Percentiles rank a stretch among this genome's conserved stretches.
Evolutionary conservation across 1,284 basidiomycete species (phyloP).

Genomic region (Neolentinus lepideus): DNA sequence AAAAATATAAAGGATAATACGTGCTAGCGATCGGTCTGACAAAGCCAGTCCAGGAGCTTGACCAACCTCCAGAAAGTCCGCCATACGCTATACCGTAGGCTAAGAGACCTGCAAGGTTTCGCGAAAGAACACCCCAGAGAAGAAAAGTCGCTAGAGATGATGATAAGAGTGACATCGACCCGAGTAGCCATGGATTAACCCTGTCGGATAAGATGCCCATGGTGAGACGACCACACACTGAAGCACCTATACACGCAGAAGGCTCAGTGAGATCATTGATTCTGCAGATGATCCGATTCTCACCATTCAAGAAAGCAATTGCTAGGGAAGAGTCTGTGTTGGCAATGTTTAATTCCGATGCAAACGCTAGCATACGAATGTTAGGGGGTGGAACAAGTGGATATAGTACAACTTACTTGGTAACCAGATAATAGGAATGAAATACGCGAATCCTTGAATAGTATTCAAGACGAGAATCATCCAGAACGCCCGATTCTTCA

Average conservation of each 20-base stretch:
- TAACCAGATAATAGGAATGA: conserved; percentile 28
- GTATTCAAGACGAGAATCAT: conserved; percentile 24
- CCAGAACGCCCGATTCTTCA: conserved; percentile 17
- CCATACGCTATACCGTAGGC: conserved; percentile 28
- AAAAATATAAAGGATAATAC: not conserved
- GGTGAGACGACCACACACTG: conserved; percentile 23
- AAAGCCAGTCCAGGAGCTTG: conserved; percentile 24
- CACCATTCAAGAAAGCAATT: conserved; percentile 22
- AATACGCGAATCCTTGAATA: conserved; percentile 26
- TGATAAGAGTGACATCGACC: conserved; percentile 18
- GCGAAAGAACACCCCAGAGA: conserved; percentile 31
- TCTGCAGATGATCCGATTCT: no score
- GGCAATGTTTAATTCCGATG: conserved; percentile 19
- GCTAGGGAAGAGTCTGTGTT: conserved; percentile 20
- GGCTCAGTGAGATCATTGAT: not conserved
- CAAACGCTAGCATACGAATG: conserved; percentile 18
- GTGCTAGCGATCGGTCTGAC: conserved; percentile 22
- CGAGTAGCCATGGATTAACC: conserved; percentile 27
- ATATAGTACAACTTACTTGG: conserved; percentile 20
- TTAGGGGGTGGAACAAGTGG: not conserved
- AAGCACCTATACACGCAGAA: conserved; percentile 14
- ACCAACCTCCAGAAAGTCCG: conserved; percentile 27
- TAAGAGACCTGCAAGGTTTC: conserved; percentile 24
- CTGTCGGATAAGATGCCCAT: conserved; percentile 30
- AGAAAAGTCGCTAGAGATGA: conserved; percentile 27